A percentile compares a stretch with the other conserved stretches of the same genome.
These are phyloP conservation scores for Amanita inopinata DNA, from an alignment of 768 basidiomycete species.

Conservation along the genomic window DNA sequence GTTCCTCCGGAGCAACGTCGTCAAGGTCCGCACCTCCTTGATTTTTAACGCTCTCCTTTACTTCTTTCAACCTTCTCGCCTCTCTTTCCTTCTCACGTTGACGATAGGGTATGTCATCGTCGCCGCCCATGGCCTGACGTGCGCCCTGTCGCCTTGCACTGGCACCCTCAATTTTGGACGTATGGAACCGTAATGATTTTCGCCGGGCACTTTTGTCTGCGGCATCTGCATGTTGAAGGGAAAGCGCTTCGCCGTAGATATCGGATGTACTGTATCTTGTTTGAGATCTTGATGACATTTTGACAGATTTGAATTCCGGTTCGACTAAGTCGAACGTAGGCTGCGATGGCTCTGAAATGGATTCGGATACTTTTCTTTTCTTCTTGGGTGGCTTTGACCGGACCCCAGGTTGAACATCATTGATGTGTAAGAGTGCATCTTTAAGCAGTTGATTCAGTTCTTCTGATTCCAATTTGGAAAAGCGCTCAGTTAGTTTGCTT, in stretches of 20 bases:
- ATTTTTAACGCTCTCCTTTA: conserved; percentile 30
- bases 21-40: conserved; percentile 64
- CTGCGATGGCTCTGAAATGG: conserved; percentile 10
- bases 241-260: conserved; percentile 66
- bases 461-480: conserved; percentile 21
- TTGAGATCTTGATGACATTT: conserved; percentile 18
- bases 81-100: conserved; percentile 62
- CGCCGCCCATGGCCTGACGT: conserved; percentile 66
- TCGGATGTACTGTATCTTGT: conserved; percentile 21
- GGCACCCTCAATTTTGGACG: conserved; percentile 80
- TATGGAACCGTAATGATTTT: conserved; percentile 87
- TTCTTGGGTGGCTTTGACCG: conserved; percentile 44
- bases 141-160: conserved; percentile 68
- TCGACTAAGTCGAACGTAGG: conserved; percentile 72
- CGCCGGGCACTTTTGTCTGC: conserved; percentile 77
- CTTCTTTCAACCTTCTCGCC: conserved; percentile 43
- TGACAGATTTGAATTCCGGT: conserved; percentile 53
- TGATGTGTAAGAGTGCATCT: conserved; percentile 28
- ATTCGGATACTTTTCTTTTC: conserved; percentile 39
- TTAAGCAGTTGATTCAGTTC: conserved; percentile 49
- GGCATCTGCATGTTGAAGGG: conserved; percentile 62
- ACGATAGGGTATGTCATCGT: conserved; percentile 90
- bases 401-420: not conserved
- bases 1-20: conserved; percentile 37
- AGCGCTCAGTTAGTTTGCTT: not conserved